phyloP scores from a whole-genome alignment of 2,329 filamentous ascomycete genomes.

The Cytospora piceae region DNA sequence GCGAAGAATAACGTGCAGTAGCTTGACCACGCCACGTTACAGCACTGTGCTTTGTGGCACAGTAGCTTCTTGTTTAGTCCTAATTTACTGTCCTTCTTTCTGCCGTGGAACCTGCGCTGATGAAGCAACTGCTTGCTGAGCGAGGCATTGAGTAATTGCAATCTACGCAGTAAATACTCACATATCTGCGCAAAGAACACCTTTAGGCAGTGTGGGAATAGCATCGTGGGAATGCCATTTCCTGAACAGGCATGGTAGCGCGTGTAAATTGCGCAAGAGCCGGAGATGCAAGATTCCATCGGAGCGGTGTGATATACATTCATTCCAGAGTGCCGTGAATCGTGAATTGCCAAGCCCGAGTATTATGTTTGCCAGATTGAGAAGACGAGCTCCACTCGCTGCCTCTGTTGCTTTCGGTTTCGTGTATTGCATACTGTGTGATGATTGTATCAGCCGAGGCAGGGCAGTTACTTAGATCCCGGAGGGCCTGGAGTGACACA shows the following conservation, averaged over 20 bases:
- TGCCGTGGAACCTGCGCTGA: neutral
- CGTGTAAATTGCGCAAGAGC: constrained; percentile 9
- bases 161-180: neutral
- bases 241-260: constrained; percentile 11
- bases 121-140: neutral
- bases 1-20: neutral
- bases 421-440: constrained; percentile 1
- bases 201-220: neutral
- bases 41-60: neutral
- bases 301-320: neutral
- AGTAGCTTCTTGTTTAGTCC: neutral
- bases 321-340: neutral
- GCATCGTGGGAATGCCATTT: neutral
- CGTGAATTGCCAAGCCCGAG: neutral
- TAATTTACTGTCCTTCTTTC: neutral
- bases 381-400: neutral
- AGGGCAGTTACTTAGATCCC: constrained; percentile 3
- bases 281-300: neutral
- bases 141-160: neutral
- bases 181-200: neutral
- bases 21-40: neutral
- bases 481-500: constrained; percentile 21
- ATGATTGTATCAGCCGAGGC: neutral
- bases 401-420: neutral
- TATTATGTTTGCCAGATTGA: neutral